phyloP scores from a whole-genome alignment of 2,329 filamentous ascomycete species.

The Xylariaceae sp. region DNA sequence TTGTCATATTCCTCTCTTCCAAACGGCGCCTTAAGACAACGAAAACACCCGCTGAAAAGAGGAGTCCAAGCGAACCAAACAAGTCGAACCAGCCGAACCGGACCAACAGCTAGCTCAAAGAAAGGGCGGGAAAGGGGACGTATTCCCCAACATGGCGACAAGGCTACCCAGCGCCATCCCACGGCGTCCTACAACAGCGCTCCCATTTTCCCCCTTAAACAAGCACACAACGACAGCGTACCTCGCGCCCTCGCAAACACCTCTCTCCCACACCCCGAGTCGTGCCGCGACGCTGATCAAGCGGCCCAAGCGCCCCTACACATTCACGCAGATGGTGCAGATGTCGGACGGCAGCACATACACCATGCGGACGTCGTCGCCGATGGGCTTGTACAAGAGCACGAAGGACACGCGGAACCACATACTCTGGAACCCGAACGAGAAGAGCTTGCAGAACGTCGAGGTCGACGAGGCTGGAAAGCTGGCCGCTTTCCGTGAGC shows the following conservation, averaged over 20 bases:
- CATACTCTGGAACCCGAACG: constrained; percentile 83
- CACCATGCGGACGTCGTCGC: constrained; percentile 72
- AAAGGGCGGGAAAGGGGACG: background rate
- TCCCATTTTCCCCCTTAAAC: constrained; percentile 16
- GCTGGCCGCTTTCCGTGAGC: constrained; percentile 76
- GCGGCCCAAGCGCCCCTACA: constrained; percentile 88
- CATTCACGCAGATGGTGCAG: constrained; percentile 93
- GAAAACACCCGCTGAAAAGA: background rate
- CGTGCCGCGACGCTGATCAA: constrained; percentile 80
- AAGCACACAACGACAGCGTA: constrained; percentile 10
- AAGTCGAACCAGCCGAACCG: background rate
- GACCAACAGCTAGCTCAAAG: background rate
- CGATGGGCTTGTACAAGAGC: constrained; percentile 54
- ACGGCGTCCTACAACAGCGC: constrained; percentile 29
- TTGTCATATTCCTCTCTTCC: background rate
- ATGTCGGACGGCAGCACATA: constrained; percentile 88
- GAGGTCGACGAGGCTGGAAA: constrained; percentile 94
- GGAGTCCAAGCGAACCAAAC: background rate
- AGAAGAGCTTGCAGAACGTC: constrained; percentile 75
- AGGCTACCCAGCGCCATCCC: constrained; percentile 33
- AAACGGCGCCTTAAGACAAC: background rate
- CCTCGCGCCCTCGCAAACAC: constrained; percentile 21
- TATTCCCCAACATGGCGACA: constrained; percentile 29
- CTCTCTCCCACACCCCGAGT: constrained; percentile 50
- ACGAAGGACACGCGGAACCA: constrained; percentile 86